Percentiles rank a stretch among this genome's conserved stretches.
Conservation (phyloP, 768 basidiomycete species). For the Tephrocybe sp. region DNA sequence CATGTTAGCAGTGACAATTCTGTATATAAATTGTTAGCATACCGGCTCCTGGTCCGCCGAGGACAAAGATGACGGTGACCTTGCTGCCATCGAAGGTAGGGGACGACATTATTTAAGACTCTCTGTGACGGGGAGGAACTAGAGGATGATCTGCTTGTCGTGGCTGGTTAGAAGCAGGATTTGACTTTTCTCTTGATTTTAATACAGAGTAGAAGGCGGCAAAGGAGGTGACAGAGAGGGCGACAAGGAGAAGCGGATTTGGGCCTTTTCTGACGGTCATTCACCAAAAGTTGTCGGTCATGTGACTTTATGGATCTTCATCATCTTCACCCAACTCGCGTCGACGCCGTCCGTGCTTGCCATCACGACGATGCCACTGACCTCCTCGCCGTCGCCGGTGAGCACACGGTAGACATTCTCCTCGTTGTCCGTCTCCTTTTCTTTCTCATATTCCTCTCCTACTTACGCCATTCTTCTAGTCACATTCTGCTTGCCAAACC, state of each 20-base stretch:
- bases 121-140: slow-evolving; percentile 54
- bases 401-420: slow-evolving; percentile 69
- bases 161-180: slow-evolving; percentile 60
- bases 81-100: slow-evolving; percentile 66
- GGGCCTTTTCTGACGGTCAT: slow-evolving; percentile 39
- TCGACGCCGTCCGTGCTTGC: slow-evolving; percentile 63
- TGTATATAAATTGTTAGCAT: slow-evolving; percentile 8
- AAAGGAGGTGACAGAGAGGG: slow-evolving; percentile 53
- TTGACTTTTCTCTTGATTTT: slow-evolving; percentile 50
- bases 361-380: slow-evolving; percentile 62
- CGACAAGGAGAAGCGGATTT: slow-evolving; percentile 62
- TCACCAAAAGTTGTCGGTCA: slow-evolving; percentile 5
- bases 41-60: slow-evolving; percentile 97
- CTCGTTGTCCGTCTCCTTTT: slow-evolving; percentile 46
- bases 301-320: slow-evolving; percentile 50
- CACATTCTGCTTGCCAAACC: slow-evolving; percentile 38
- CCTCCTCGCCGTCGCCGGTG: slow-evolving; percentile 71
- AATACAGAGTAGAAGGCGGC: slow-evolving; percentile 54
- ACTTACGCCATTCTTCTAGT: slow-evolving; percentile 25
- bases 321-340: slow-evolving; percentile 55
- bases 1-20: slow-evolving; percentile 3
- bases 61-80: slow-evolving; percentile 89
- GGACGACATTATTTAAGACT: slow-evolving; percentile 31
- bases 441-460: slow-evolving; percentile 3
- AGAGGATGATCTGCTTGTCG: slow-evolving; percentile 65